Base-by-base conservation (phyloP, 2,329 filamentous ascomycete species). In the Arthrobotrys conoides region DNA sequence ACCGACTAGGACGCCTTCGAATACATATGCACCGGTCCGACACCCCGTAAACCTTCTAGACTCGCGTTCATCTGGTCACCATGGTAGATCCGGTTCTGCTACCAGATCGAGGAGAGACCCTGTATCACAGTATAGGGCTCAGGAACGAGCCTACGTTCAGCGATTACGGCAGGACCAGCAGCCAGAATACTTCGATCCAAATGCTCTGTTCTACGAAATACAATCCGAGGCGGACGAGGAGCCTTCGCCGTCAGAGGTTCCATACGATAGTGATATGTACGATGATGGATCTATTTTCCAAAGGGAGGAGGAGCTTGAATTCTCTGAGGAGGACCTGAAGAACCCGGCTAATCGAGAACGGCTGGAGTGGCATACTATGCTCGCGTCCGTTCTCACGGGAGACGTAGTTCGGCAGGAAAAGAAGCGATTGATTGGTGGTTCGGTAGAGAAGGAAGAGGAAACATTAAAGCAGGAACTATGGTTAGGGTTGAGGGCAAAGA, bases 371-470 rank as follows among this genome's bases (percentile, higher is more conserved):
- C 94, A 99, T 85, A 93, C 93, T 2, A 99, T 99, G 96, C 86
- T 99, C 71, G 93, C 95, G 76, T 96, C 95, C 14, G 96, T 99
- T 3, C 86, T 99, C 81, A 97, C 94, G 0, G 96, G 96, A 81
- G 96, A 99, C 84, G 96, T 99, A 8, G 95, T 99, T 73, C 93
- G 93, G 82, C 96, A 99, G 84, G 96, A 99, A 86, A 99, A 99
- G 87, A 97, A 97, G 84, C 90, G 96, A 53, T 85, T 99, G 82
- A 96, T 96, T 81, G 94, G 93, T 55, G 91, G 93, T 3, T 87
- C 88, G 12, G 90, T 91, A 67, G 89, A 91, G 71, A 92, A 93
- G 83, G 88, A 82, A 53, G 80, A 71, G 48, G 72, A 80, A 55
- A 81, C 88, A 24, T 84, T 91, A 81, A 90, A 89, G 82, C 86